Percentiles rank a stretch among this genome's conserved stretches.
Conservation (phyloP, 2,329 filamentous ascomycete species). For the Microsporum ferrugineum region DNA sequence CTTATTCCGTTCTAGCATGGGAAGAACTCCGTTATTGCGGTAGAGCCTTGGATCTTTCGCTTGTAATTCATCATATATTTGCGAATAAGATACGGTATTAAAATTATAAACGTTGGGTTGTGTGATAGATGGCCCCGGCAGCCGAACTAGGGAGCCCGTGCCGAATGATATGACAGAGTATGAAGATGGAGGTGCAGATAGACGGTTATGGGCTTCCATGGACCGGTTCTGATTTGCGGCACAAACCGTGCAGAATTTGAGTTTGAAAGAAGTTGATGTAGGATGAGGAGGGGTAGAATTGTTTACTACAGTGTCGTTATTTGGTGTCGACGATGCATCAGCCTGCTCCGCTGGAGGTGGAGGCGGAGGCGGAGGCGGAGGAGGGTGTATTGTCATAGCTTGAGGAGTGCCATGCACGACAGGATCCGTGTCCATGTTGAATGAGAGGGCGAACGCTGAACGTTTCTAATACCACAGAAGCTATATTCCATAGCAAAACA, state of each 20-base stretch:
- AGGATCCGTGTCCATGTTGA: constrained; percentile 41
- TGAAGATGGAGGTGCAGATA: constrained; percentile 67
- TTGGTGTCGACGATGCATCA: constrained; percentile 15
- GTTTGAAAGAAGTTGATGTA: constrained; percentile 58
- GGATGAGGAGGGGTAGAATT: constrained; percentile 22
- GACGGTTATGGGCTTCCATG: constrained; percentile 97
- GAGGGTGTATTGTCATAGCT: constrained; percentile 28
- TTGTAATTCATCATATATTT: constrained; percentile 85
- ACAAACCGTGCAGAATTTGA: constrained; percentile 52
- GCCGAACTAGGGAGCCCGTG: constrained; percentile 83
- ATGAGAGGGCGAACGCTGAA: not conserved
- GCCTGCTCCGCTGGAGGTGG: constrained; percentile 28
- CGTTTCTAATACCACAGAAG: not conserved
- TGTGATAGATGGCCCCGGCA: constrained; percentile 80
- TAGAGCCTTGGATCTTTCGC: constrained; percentile 80
- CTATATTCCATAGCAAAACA: not conserved
- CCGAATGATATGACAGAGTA: constrained; percentile 98
- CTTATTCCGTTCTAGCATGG: constrained; percentile 89
- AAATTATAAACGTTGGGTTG: constrained; percentile 97
- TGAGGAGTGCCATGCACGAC: constrained; percentile 38
- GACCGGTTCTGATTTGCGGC: constrained; percentile 97
- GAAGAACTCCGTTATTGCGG: constrained; percentile 80
- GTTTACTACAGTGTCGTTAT: constrained; percentile 14
- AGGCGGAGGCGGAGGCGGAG: constrained; percentile 43
- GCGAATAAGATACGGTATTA: constrained; percentile 90